Conservation (phyloP, 495 filamentous ascomycete genomes). For the Hypoxylon perforatum region DNA sequence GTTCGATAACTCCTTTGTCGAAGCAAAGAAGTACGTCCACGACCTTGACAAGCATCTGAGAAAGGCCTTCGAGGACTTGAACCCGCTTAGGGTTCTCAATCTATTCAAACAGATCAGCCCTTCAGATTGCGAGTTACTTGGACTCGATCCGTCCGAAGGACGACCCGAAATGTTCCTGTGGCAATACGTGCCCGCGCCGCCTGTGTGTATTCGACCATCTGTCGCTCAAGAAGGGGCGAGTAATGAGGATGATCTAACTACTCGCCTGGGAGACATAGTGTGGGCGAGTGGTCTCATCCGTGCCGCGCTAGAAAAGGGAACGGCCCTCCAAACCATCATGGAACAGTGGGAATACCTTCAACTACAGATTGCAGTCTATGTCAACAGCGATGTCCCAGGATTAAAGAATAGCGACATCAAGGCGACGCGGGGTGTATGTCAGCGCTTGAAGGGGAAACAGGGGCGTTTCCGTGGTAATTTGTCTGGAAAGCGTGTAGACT, state of each 20-base stretch:
- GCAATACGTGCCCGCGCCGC: constrained; percentile 94
- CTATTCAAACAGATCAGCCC: constrained; percentile 88
- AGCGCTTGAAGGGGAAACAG: constrained; percentile 95
- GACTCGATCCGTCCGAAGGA: constrained; percentile 85
- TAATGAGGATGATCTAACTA: constrained; percentile 96
- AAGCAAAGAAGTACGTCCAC: constrained; percentile 74
- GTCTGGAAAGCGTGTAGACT: constrained; percentile 98
- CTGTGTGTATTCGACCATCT: constrained; percentile 91
- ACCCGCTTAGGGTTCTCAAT: constrained; percentile 87
- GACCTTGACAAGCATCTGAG: constrained; percentile 92
- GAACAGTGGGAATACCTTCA: constrained; percentile 99
- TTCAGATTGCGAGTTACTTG: constrained; percentile 88
- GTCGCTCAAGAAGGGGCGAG: constrained; percentile 90
- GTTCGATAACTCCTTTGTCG: constrained; percentile 85
- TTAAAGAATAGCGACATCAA: constrained; percentile 80
- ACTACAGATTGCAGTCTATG: constrained; percentile 93
- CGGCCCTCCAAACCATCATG: constrained; percentile 88
- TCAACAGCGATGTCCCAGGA: constrained; percentile 96
- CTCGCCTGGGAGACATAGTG: constrained; percentile 93
- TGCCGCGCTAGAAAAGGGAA: constrained; percentile 80
- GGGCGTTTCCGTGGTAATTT: constrained; percentile 96
- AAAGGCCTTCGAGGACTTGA: constrained; percentile 93
- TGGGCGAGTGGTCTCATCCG: constrained; percentile 86
- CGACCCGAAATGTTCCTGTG: constrained; percentile 97
- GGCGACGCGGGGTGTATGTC: constrained; percentile 90